A percentile compares a stretch with the other conserved stretches of the same genome.
phyloP scores from a whole-genome alignment of 805 yeast species.

The Groenewaldozyma tartarivorans region DNA sequence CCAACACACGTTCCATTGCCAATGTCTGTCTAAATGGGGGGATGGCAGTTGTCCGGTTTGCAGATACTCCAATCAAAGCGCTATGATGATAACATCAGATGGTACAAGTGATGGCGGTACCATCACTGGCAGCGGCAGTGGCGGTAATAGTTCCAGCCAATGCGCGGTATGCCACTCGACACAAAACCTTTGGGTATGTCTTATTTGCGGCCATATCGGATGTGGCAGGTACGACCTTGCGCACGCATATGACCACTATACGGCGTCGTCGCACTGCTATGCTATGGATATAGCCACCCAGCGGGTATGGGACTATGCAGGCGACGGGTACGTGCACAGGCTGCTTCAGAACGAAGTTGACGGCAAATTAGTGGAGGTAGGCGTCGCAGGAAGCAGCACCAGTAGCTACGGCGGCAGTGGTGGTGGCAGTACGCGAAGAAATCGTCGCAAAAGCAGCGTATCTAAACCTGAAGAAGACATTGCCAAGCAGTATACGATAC shows the following conservation, averaged over 20 bases:
- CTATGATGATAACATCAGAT: neutral
- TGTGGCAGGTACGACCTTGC: slow-evolving; percentile 81
- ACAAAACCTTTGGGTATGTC: slow-evolving; percentile 76
- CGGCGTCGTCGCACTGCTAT: slow-evolving; percentile 72
- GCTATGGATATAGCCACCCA: slow-evolving; percentile 81
- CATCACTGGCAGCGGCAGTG: slow-evolving; percentile 4
- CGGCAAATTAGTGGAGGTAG: slow-evolving; percentile 72
- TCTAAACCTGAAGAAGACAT: slow-evolving; percentile 29
- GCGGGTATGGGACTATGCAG: slow-evolving; percentile 91
- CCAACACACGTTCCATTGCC: slow-evolving; percentile 88
- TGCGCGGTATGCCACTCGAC: slow-evolving; percentile 41
- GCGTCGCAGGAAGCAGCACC: slow-evolving; percentile 7
- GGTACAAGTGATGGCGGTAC: no score
- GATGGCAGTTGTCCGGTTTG: slow-evolving; percentile 91
- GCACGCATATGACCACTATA: slow-evolving; percentile 78
- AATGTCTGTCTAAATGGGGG: slow-evolving; percentile 78
- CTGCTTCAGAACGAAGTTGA: slow-evolving; percentile 76
- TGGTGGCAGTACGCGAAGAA: slow-evolving; percentile 1
- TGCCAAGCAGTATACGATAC: slow-evolving; percentile 71
- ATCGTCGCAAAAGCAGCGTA: neutral
- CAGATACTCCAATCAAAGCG: slow-evolving; percentile 44
- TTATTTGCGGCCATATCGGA: slow-evolving; percentile 86
- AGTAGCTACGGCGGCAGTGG: slow-evolving; percentile 15
- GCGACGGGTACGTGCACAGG: slow-evolving; percentile 83
- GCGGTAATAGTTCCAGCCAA: slow-evolving; percentile 9